Base-by-base conservation (phyloP, 805 yeast species). In the Kockiozyma suomiensis region DNA sequence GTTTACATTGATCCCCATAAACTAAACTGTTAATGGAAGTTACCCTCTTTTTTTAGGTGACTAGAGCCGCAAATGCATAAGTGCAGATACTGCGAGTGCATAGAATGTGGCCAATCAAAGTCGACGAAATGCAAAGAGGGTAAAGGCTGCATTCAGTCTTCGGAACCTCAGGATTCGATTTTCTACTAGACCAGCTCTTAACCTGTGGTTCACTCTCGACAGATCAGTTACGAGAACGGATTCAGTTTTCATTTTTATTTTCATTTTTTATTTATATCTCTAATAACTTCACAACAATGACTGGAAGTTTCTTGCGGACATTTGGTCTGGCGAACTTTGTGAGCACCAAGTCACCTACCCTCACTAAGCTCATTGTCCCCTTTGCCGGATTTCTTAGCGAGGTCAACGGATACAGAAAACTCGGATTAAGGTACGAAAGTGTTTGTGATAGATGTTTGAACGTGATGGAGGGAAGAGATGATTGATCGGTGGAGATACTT, bases 321-420 rank as follows among this genome's bases (percentile, higher is more conserved):
- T 50, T 54, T 48, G 17, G 37, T 42, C 54, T 62, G 32, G 65
- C 66, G 7, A 32, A 56, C 53, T 38, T 33, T 33, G 56, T 62
- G 19, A 57, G 40, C 28, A 19, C 58, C 19, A 62, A 56, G 59
- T 83, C 90, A 67, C 96, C 98, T 56, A 73, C 84, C 51, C 83
- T 94, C 72, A 82, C 88, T 67, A 85, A 86, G 74, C 75, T 92
- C 68, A 80, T 88, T 66, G 82, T 86, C 33, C 98, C 99, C 66
- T 81, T 86, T 41, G 88, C 97, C 49, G 83, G 85, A 72, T 79
- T 83, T 69, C 92, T 87, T 78, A 79, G 82, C 68, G 79, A 85
- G 68, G 81, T 82, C 67, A 81, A 96, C 58, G 98, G 98, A 61
- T 94, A 94, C 88, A 88, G 98, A 82, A 84, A 91, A 76, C 77